phyloP scores from a whole-genome alignment of 148 eudicot genomes.

The Gaultheria prostrata region DNA sequence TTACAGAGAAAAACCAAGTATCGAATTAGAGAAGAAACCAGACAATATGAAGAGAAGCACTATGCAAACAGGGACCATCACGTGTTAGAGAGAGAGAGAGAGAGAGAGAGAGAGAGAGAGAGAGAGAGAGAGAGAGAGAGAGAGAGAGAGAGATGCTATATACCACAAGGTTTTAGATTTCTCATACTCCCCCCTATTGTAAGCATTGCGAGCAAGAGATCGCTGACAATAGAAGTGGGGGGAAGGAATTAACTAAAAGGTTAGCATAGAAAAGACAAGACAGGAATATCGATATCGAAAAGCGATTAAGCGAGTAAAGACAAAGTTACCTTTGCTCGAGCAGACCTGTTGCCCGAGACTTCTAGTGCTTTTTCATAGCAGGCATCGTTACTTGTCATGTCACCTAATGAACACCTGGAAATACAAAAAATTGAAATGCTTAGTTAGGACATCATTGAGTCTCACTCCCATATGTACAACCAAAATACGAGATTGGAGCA shows the following conservation, averaged over 20 bases:
- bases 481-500: not conserved
- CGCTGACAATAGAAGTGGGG: conserved; percentile 36
- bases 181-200: conserved; percentile 78
- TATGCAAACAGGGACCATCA: not conserved
- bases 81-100: not conserved
- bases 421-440: conserved; percentile 1
- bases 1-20: conserved; percentile 1
- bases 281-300: not conserved
- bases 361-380: conserved; percentile 81
- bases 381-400: conserved; percentile 71
- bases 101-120: conserved; percentile 17
- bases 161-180: conserved; percentile 69
- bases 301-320: conserved; percentile 17
- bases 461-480: not conserved
- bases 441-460: not conserved
- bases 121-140: not conserved
- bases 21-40: not conserved
- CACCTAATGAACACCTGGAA: conserved; percentile 88
- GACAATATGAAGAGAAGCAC: not conserved
- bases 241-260: not conserved
- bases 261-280: conserved; percentile 2
- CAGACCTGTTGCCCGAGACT: conserved; percentile 74
- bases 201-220: conserved; percentile 93
- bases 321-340: conserved; percentile 73
- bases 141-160: conserved; percentile 15